Evolutionary conservation across 2,329 filamentous ascomycete species (phyloP), one percentile per base, ranked within the genome.

Genomic region (Xylariaceae sp.): DNA sequence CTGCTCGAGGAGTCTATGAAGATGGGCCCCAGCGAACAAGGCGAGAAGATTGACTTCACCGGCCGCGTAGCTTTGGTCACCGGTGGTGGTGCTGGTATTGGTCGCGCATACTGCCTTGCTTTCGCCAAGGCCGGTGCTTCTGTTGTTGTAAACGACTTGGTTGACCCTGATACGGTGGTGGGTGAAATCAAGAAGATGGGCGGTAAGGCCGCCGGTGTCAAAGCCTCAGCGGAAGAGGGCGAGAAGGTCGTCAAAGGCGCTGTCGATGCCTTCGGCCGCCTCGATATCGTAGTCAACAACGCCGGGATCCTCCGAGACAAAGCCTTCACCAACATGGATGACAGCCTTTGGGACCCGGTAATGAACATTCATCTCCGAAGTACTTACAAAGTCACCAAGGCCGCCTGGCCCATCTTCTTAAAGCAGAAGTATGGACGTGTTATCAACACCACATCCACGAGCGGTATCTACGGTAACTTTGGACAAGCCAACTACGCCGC

Each of bases 381-480:
- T 60, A 99, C 94, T 54, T 99, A 95, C 77, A 95, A 96, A 76
- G 83, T 92, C 58, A 92, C 90, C 67, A 96, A 96, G 81, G 94
- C 94, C 54, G 94, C 94, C 17, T 99, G 92, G 90, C 94, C 94
- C 44, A 88, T 95, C 72, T 89, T 99, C 78, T 79, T 97, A 45
- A 96, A 96, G 81, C 94, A 99, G 72, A 97, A 96, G 79, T 99
- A 96, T 65, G 94, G 94, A 59, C 90, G 94, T 64, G 84, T 99
- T 54, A 79, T 99, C 66, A 99, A 99, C 80, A 99, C 94, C 42
- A 94, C 94, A 38, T 95, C 90, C 33, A 97, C 94, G 43, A 95
- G 88, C 62, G 94, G 94, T 72, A 95, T 99, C 71, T 99, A 99
- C 69, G 94, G 94, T 62, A 99, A 96, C 81, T 99, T 99, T 68